Conservation (phyloP, 345 rosid species). For the Diplotaxis tenuifolia region DNA sequence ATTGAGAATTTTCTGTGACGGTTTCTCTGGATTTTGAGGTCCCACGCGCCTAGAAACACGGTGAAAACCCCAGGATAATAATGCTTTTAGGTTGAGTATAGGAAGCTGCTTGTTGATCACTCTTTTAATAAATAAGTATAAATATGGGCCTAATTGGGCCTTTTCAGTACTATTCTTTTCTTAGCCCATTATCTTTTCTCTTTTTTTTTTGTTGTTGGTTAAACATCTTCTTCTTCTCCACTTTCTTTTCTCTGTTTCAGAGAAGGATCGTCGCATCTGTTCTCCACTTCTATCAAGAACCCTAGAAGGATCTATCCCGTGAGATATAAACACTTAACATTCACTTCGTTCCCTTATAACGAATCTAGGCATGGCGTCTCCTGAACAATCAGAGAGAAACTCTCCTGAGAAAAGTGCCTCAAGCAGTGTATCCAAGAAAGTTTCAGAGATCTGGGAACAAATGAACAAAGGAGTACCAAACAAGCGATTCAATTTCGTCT, state of each 20-base stretch:
- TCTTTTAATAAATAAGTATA: neutral
- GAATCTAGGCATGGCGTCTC: slow-evolving; percentile 26
- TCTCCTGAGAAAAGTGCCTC: slow-evolving; percentile 21
- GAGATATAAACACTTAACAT: neutral
- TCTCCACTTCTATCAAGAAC: neutral
- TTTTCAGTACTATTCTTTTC: neutral
- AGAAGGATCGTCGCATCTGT: neutral
- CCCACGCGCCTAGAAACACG: too few relatives aligned
- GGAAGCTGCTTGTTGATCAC: neutral
- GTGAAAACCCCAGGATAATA: too few relatives aligned
- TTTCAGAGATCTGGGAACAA: slow-evolving; percentile 29
- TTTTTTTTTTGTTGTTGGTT: too few relatives aligned
- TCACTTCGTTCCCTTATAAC: neutral
- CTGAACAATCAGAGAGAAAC: slow-evolving; percentile 12
- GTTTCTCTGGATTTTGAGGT: too few relatives aligned
- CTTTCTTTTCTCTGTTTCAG: neutral
- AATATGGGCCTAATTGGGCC: neutral
- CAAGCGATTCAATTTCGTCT: slow-evolving; percentile 26
- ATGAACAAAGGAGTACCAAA: slow-evolving; percentile 39
- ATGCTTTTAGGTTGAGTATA: too few relatives aligned
- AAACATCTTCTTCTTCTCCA: neutral
- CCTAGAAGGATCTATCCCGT: neutral
- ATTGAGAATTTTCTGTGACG: too few relatives aligned
- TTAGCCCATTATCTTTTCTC: neutral
- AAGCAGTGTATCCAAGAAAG: slow-evolving; percentile 43